phyloP scores from a whole-genome alignment of 371 early-diverging fungal genomes.

The Mycotypha africana region DNA sequence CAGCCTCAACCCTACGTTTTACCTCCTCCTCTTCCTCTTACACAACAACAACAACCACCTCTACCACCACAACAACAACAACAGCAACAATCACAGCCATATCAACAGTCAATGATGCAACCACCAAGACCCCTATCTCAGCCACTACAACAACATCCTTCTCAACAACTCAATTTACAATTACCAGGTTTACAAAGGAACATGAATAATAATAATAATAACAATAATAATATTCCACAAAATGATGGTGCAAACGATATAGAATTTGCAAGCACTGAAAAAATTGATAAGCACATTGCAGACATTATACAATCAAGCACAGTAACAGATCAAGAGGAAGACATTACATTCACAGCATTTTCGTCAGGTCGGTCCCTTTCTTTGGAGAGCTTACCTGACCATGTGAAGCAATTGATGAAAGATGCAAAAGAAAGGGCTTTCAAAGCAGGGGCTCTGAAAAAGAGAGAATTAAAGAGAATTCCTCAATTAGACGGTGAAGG shows the following conservation, averaged over 20 bases:
- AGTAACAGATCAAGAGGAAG: conserved; percentile 5
- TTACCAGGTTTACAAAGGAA: conserved; percentile 23
- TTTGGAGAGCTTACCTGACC: conserved; percentile 29
- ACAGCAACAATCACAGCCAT: conserved; percentile 6
- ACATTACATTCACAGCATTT: conserved; percentile 26
- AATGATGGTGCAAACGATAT: conserved; percentile 35
- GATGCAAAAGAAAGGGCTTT: conserved; percentile 33
- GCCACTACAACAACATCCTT: neutral
- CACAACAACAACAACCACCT: neutral
- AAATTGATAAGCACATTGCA: conserved; percentile 42
- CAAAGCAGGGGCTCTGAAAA: conserved; percentile 30
- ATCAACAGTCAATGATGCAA: conserved; percentile 13
- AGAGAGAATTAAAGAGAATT: no score
- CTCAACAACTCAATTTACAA: conserved; percentile 15
- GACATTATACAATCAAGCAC: conserved; percentile 13
- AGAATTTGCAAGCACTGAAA: conserved; percentile 21
- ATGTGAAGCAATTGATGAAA: conserved; percentile 29
- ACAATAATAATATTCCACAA: conserved; percentile 29
- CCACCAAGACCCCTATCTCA: conserved; percentile 1
- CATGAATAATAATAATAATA: no score
- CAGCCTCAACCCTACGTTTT: neutral
- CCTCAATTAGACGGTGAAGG: conserved; percentile 54
- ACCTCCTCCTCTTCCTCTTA: conserved; percentile 1
- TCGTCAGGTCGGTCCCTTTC: conserved; percentile 29
- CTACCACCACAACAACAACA: conserved; percentile 2